A percentile compares a stretch with the other conserved stretches of the same genome.
Evolutionary conservation across 1,284 basidiomycete genomes (phyloP).

Genomic region (Boletellus deceptivus): DNA sequence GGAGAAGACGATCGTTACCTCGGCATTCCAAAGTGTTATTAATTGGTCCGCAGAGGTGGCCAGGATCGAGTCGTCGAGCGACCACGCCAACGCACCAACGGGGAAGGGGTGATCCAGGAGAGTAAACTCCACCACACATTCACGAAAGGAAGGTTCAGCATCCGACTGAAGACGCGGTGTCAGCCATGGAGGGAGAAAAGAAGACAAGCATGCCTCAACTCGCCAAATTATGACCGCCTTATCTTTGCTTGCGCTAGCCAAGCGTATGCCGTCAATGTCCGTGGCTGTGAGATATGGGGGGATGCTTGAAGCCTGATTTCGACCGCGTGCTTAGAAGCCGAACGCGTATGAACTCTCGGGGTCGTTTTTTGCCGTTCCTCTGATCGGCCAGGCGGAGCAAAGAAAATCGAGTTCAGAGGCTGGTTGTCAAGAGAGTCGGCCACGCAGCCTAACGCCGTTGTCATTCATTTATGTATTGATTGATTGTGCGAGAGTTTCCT

Average conservation of each 20-base stretch:
- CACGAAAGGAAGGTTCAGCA: constrained; percentile 48
- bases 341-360: too few relatives aligned
- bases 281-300: too few relatives aligned
- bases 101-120: constrained; percentile 74
- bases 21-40: constrained; percentile 86
- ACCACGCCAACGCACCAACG: constrained; percentile 87
- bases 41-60: constrained; percentile 77
- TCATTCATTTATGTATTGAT: too few relatives aligned
- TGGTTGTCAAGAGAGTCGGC: too few relatives aligned
- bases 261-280: constrained; percentile 72
- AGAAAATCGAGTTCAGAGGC: too few relatives aligned
- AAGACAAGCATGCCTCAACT: constrained; percentile 58
- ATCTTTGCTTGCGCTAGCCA: constrained; percentile 90
- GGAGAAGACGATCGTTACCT: constrained; percentile 46
- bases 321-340: too few relatives aligned
- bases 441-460: too few relatives aligned
- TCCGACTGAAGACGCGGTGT: constrained; percentile 40
- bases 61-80: constrained; percentile 79
- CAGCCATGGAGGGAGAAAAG: constrained; percentile 7
- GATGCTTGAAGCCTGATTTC: too few relatives aligned
- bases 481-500: too few relatives aligned
- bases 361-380: too few relatives aligned
- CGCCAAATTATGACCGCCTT: constrained; percentile 88
- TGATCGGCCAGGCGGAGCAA: too few relatives aligned
- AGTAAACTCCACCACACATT: constrained; percentile 59